Base-by-base conservation (phyloP, 495 filamentous ascomycete genomes). In the Podospora tetraspora region DNA sequence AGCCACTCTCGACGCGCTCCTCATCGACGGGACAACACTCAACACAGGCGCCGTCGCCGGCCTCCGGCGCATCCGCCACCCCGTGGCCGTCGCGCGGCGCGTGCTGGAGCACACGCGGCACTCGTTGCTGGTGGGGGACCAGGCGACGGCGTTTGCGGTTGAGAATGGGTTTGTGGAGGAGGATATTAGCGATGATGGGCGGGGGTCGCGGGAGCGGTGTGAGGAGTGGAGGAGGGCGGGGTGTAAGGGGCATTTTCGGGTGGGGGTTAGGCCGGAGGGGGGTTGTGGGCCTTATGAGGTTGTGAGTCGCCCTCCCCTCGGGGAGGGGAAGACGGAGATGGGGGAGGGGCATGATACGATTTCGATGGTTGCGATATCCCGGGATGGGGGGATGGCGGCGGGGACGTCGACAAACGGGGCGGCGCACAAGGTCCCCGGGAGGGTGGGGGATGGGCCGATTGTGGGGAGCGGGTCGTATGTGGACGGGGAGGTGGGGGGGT, bases 381-480 rank as follows among this genome's bases (percentile, higher is more conserved):
- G 59, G 16, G 43, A 62, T 19, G 81, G 81, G 43, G 23, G 29
- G 5, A 83, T 83, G 81, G 82, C 81, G 6, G 78, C 81, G 2
- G 81, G 81, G 19, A 83, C 81, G 0, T 83, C 81, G 19, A 83
- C 82, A 3, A 84, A 84, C 29, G 82, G 82, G 29, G 82, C 82
- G 3, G 66, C 76, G 8, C 78, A 81, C 72, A 84, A 84, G 70
- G 68, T 84, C 0, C 80, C 81, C 0, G 82, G 82, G 2, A 73
- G 81, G 25, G 81, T 84, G 22, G 82, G 82, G 3, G 82, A 84
- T 64, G 81, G 81, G 12, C 81, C 82, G 6, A 83, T 83, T 63
- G 77, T 79, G 7, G 81, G 82, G 19, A 80, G 77, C 56, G 82
- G 82, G 19, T 80, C 79, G 57, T 84, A 84, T 73, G 82, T 83